Evolutionary conservation across 345 rosid species (phyloP), one percentile per base, ranked within the genome.

Genomic region (Euphorbia lathyris): DNA sequence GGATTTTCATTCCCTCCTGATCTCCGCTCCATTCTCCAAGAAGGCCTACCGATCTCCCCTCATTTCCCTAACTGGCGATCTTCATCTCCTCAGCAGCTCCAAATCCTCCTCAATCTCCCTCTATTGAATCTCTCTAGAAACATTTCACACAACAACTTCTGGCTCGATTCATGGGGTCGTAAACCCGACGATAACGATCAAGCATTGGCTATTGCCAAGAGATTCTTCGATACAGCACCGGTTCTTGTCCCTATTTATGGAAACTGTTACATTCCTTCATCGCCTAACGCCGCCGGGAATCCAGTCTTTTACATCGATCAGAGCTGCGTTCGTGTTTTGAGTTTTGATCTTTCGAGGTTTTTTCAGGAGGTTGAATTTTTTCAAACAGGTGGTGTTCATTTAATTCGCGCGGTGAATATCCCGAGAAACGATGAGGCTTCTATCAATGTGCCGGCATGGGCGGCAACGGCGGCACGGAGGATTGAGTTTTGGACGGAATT

Each of bases 41-140:
- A 80, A 66, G 98, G 98, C 53, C 84, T 93, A 57, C 97, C 98
- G 38, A 71, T 84, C 2, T 90, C 89, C 19, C 75, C 85, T 63
- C 78, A 77, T 63, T 93, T 90, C 81, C 96, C 96, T 10, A 84
- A 90, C 63, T 93, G 98, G 98, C 78, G 96, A 12, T 76, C 92
- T 52, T 84, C 92, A 1, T 90, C 86, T 26, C 83, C 58, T 7
- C 90, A 86, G 30, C 89, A 88, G 66, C 90, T 90, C 64, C 81
- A 68, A 29, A 27, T 83, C 60, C 81, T 91, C 36, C 55, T 84
- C 53, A 76, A 66, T 68, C 90, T 90, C 43, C 92, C 96, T 5
- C 13, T 75, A 10, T 67, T 78, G 53, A 81, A 81, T 59, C 65
- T 93, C 19, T 83, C 83, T 9, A 86, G 83, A 57, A 76, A 77